A percentile compares a stretch with the other conserved stretches of the same genome.
phyloP scores from a whole-genome alignment of 129 eudicot species.

The Artemisia annua region DNA sequence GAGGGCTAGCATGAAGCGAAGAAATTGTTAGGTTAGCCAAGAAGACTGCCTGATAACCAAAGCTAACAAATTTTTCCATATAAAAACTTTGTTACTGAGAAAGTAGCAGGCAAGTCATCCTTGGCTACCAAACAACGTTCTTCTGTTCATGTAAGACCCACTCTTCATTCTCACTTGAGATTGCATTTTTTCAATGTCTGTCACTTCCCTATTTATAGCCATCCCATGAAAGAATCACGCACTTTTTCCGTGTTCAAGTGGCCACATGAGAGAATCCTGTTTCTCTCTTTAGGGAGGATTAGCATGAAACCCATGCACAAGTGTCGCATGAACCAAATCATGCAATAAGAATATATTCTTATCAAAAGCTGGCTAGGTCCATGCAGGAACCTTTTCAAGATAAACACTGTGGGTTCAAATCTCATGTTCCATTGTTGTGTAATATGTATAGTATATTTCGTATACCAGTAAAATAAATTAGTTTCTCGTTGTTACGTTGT shows the following conservation, averaged over 20 bases:
- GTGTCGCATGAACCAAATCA: slow-evolving; percentile 27
- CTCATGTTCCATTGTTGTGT: background rate
- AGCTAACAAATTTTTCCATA: slow-evolving; percentile 12
- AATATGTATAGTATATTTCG: background rate
- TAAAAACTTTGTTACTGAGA: background rate
- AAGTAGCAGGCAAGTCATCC: slow-evolving; percentile 72
- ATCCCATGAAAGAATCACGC: slow-evolving; percentile 3
- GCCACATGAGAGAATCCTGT: slow-evolving; percentile 22
- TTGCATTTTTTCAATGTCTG: background rate
- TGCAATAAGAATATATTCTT: slow-evolving; percentile 31
- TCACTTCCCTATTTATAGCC: slow-evolving; percentile 34
- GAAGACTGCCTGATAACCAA: slow-evolving; percentile 46
- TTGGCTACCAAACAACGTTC: slow-evolving; percentile 62
- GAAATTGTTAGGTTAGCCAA: slow-evolving; percentile 55
- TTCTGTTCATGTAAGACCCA: slow-evolving; percentile 51
- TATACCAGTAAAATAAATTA: background rate
- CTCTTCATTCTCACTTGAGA: slow-evolving; percentile 23
- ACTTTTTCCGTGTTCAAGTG: slow-evolving; percentile 5
- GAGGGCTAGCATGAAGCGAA: slow-evolving; percentile 43
- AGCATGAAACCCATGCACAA: slow-evolving; percentile 37
- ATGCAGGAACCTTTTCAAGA: slow-evolving; percentile 7
- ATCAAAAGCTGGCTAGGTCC: slow-evolving; percentile 3
- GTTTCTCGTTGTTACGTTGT: background rate
- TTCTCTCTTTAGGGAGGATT: slow-evolving; percentile 14
- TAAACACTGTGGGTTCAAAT: background rate